Evolutionary conservation across 2,329 filamentous ascomycete species (phyloP), one percentile per base, ranked within the genome.

Genomic region (Alternaria incomplexa): DNA sequence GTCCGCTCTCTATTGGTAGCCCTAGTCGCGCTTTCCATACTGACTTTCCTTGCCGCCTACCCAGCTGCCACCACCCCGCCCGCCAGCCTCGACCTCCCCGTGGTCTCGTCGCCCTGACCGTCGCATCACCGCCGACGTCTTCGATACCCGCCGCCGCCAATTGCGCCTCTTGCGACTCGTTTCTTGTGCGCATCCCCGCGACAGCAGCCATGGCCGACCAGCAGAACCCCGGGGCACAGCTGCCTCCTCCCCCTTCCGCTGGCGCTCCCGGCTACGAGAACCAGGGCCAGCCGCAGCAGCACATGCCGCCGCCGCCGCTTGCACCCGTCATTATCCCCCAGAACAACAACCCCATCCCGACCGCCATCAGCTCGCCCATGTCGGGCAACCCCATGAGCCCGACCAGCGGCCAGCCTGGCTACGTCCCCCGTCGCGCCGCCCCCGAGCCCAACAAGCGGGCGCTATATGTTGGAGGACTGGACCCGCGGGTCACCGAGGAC

Each of bases 391-490:
- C 97, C 78, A 90, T 96, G 86, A 97, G 96, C 58, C 94, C 96
- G 11, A 91, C 90, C 76, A 93, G 91, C 74, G 90, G 90, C 64
- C 92, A 90, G 65, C 69, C 76, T 28, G 90, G 91, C 67, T 96
- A 93, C 77, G 89, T 92, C 57, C 70, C 77, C 47, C 91, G 96
- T 74, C 93, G 96, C 78, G 92, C 94, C 64, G 96, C 96, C 56
- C 96, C 96, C 59, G 96, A 99, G 85, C 96, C 96, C 68, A 99
- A 99, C 86, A 99, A 99, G 88, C 89, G 96, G 77, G 96, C 96
- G 61, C 85, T 99, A 66, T 99, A 99, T 77, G 93, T 99, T 62
- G 96, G 96, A 67, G 96, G 96, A 58, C 85, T 99, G 72, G 96
- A 99, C 80, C 93, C 94, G 74, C 89, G 96, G 70, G 95, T 98